A percentile compares a stretch with the other conserved stretches of the same genome.
phyloP scores from a whole-genome alignment of 2,329 filamentous ascomycete species.

The Colletotrichum filicis region DNA sequence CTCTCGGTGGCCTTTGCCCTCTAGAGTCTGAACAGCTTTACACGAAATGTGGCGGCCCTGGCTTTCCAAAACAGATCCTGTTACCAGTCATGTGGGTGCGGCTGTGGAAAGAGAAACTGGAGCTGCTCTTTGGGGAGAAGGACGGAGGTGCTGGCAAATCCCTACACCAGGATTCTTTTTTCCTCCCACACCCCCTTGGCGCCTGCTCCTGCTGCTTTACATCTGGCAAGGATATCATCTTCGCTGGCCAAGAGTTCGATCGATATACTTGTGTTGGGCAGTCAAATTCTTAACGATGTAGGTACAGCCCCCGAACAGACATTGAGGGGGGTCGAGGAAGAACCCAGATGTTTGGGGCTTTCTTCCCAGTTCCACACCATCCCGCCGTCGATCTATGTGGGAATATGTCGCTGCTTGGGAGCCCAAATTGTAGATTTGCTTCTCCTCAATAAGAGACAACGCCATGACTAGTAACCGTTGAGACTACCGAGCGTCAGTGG shows the following conservation, averaged over 20 bases:
- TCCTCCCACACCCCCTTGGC: neutral
- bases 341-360: neutral
- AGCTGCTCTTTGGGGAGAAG: neutral
- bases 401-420: neutral
- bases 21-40: neutral
- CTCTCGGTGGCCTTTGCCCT: neutral
- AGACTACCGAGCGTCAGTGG: neutral
- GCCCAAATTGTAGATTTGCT: neutral
- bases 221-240: conserved; percentile 9
- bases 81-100: conserved; percentile 12
- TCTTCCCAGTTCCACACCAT: neutral
- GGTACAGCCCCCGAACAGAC: neutral
- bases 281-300: too few species aligned
- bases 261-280: neutral
- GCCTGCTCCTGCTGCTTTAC: neutral
- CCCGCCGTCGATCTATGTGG: conserved; percentile 10
- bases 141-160: neutral
- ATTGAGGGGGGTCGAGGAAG: neutral
- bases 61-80: conserved; percentile 28
- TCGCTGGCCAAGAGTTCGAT: neutral
- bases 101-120: conserved; percentile 14
- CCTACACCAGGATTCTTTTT: conserved; percentile 8
- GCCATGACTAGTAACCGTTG: neutral
- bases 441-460: neutral
- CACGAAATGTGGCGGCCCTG: conserved; percentile 4